These are phyloP conservation scores for Massariosphaeria phaeospora DNA, from an alignment of 495 filamentous ascomycete genomes.

Conservation along the genomic window DNA sequence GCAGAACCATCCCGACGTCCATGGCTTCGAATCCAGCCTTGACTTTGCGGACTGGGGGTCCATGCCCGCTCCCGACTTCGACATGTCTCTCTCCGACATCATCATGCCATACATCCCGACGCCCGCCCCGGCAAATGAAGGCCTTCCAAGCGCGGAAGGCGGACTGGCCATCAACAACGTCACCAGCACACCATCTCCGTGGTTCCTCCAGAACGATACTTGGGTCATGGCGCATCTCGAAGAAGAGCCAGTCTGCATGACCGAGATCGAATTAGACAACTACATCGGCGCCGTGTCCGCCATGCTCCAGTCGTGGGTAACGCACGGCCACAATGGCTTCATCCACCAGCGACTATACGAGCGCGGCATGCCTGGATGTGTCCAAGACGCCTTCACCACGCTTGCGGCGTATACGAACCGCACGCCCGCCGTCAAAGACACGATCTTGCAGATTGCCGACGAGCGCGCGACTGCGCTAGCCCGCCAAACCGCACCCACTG, in stretches of 20 bases:
- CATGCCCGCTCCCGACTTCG: neutral
- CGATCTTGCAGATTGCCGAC: constrained; percentile 25
- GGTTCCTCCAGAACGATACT: constrained; percentile 24
- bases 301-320: constrained; percentile 26
- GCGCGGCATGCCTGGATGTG: constrained; percentile 13
- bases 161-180: neutral
- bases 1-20: neutral
- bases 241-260: constrained; percentile 6
- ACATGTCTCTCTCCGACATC: constrained; percentile 2
- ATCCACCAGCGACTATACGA: constrained; percentile 26
- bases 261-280: constrained; percentile 5
- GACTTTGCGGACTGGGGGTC: neutral
- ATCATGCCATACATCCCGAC: constrained; percentile 8
- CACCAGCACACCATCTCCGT: constrained; percentile 11
- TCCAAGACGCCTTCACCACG: constrained; percentile 30
- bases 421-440: constrained; percentile 23
- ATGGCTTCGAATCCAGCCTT: neutral
- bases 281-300: constrained; percentile 7
- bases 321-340: constrained; percentile 23
- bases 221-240: constrained; percentile 18
- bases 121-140: neutral
- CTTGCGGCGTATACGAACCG: constrained; percentile 21
- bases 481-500: neutral
- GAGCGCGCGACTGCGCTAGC: neutral
- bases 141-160: neutral